Evolutionary conservation across 768 basidiomycete species (phyloP), one percentile per base, ranked within the genome.

Genomic region (Erythrobasidium yunnanense): DNA sequence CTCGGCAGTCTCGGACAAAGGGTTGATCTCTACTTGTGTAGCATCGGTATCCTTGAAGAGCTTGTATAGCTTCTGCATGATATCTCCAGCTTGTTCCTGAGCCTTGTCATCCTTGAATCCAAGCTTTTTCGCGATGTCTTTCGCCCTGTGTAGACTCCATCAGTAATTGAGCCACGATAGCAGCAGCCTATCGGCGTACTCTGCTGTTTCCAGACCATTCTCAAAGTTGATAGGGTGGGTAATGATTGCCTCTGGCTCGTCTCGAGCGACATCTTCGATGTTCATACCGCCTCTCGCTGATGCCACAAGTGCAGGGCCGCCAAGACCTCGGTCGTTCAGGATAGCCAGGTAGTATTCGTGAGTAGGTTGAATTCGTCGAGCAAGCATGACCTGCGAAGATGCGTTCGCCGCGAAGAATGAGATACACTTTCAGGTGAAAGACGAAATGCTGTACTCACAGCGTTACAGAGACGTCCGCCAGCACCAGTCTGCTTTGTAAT

Each of bases 21-120:
- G 95, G 79, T 99, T 99, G 77, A 99, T 99, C 79, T 99, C 95
- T 72, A 99, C 95, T 78, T 97, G 95, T 15, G 93, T 97, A 0
- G 95, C 91, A 75, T 99, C 95, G 80, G 92, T 97, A 66, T 96
- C 92, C 78, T 90, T 95, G 83, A 95, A 97, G 74, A 99, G 86
- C 74, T 83, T 86, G 81, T 95, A 96, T 65, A 99, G 82, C 73
- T 92, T 87, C 73, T 87, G 82, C 77, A 99, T 97, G 70, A 89
- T 88, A 70, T 88, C 84, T 0, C 92, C 93, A 11, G 95, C 95
- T 75, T 95, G 84, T 57, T 82, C 81, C 74, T 87, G 84, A 2
- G 87, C 82, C 27, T 78, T 75, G 27, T 83, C 82, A 67, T 80
- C 81, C 76, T 84, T 84, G 80, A 97, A 90, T 1, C 93, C 95